Conservation (phyloP, 129 eudicot genomes). For the Pulicaria dysenterica region DNA sequence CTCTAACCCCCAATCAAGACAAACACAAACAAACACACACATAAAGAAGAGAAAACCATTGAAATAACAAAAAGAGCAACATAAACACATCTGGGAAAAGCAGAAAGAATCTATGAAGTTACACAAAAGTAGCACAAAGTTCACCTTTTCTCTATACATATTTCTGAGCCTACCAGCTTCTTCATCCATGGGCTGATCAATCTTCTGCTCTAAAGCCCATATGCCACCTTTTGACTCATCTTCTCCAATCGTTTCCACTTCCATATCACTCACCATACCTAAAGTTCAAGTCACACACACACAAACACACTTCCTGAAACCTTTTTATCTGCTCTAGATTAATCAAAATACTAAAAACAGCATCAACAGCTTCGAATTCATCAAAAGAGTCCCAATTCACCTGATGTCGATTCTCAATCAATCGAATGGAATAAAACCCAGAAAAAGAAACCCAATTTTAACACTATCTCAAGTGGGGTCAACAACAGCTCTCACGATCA, state of each 20-base stretch:
- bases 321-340: constrained; percentile 31
- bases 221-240: constrained; percentile 70
- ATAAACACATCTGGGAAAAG: not conserved
- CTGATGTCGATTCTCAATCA: constrained; percentile 24
- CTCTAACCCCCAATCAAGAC: not conserved
- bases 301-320: constrained; percentile 16
- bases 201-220: constrained; percentile 95
- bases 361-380: constrained; percentile 8
- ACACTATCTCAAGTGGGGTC: constrained; percentile 35
- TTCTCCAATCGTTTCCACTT: constrained; percentile 50
- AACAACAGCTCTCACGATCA: constrained; percentile 22
- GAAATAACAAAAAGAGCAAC: not conserved
- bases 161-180: constrained; percentile 85
- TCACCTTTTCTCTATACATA: constrained; percentile 85
- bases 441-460: constrained; percentile 19
- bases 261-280: constrained; percentile 46
- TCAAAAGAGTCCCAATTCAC: constrained; percentile 18
- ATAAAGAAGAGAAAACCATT: not conserved
- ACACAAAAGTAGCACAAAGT: constrained; percentile 20
- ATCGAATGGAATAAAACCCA: constrained; percentile 32
- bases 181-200: constrained; percentile 99
- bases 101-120: constrained; percentile 3
- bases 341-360: constrained; percentile 19
- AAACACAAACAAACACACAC: constrained; percentile 13
- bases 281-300: not conserved